Evolutionary conservation across 805 yeast species (phyloP).

Genomic region (Wickerhamiella brachini): DNA sequence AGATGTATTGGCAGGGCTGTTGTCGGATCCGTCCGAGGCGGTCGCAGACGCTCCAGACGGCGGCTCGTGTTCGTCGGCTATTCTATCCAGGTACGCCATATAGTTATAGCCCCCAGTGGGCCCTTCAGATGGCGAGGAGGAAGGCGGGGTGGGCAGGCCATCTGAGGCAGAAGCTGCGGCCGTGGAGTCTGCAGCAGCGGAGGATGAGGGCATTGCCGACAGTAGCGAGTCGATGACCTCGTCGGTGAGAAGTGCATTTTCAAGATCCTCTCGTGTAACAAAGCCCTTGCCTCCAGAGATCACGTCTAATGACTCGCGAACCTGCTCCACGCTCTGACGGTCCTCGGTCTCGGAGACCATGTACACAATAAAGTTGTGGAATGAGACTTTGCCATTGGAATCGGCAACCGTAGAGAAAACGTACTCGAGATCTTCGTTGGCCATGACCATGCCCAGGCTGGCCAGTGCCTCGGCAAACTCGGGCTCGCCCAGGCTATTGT

Average conservation of each 20-base stretch:
- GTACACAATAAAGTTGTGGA: constrained; percentile 24
- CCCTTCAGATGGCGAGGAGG: background rate
- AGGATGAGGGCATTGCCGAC: constrained; percentile 19
- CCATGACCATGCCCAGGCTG: constrained; percentile 29
- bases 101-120: background rate
- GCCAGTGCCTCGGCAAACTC: constrained; percentile 34
- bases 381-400: constrained; percentile 18
- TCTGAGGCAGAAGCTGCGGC: too few relatives aligned
- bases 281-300: constrained; percentile 29
- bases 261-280: constrained; percentile 29
- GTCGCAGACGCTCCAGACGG: background rate
- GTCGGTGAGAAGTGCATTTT: constrained; percentile 25
- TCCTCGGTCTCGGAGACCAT: constrained; percentile 30
- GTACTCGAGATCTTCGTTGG: constrained; percentile 26
- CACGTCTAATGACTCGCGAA: constrained; percentile 28
- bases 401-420: constrained; percentile 25
- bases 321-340: constrained; percentile 27
- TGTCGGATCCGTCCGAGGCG: background rate
- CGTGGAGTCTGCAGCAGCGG: background rate
- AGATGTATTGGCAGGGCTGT: background rate
- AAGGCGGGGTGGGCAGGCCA: background rate
- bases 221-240: constrained; percentile 21
- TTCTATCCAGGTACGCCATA: background rate
- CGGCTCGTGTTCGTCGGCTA: background rate
- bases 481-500: constrained; percentile 21